Evolutionary conservation across 1,284 basidiomycete genomes (phyloP), one percentile per base, ranked within the genome.

Genomic region (Fistulina hepatica): DNA sequence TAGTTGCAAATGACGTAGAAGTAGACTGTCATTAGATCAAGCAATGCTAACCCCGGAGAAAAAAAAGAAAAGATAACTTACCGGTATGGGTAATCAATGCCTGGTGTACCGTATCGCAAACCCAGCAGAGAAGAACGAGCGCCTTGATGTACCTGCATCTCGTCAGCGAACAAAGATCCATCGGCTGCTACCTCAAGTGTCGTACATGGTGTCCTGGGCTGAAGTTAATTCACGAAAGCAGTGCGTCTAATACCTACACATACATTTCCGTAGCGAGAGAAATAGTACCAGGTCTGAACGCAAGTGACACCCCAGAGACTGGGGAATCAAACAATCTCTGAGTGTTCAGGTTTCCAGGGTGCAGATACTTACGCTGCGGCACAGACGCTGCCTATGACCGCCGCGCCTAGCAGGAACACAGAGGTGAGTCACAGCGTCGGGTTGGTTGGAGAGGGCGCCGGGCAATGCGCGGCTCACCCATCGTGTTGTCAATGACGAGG

Each of bases 281-380:
- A 73, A 43, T 72, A 73, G 49, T 64, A 72, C 59, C 64, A 69
- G 2, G 69, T 65, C 48, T 73, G 71, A n/a, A 69, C 62, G 43
- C 65, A 71, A 2, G 69, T 68, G 11, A 72, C 69, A 72, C 19
- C 17, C 16, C 23, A 32, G 16, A 13, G 10, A 8, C 9, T 31
- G 15, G 28, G 13, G 13, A 9, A 16, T 16, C 15, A 10, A 16
- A 31, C 10, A 13, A 31, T n/a, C 13, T 27, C 12, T 27, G 12
- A 31, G 9, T n/a, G 28, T 16, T 16, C 28, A 13, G 28, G 15
- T 19, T 16, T 31, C 15, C 28, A 31, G 19, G 28, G 15, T 31
- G 28, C 28, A 16, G 13, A 13, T 8, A 31, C 28, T 31, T 19
- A 31, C 28, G 28, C 28, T 16, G 28, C 28, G 10, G 28, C 28